Evolutionary conservation across 225 moss, liverwort and hornwort species (phyloP).

Genomic region (Straminergon stramineum): DNA sequence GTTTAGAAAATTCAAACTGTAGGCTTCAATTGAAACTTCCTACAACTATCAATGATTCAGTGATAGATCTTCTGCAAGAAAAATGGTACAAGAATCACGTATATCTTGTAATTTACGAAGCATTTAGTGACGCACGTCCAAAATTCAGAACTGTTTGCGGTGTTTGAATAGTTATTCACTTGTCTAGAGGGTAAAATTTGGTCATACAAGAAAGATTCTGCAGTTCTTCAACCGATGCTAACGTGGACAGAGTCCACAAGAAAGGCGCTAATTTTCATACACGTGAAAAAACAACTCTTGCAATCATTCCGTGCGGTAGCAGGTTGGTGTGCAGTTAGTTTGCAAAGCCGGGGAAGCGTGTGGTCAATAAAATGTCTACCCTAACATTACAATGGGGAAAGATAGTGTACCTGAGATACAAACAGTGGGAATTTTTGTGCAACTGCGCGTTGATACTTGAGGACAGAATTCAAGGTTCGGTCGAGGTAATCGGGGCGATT

Average conservation of each 20-base stretch:
- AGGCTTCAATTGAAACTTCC: background rate
- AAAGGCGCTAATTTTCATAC: background rate
- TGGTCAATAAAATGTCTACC: background rate
- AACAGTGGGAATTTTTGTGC: slow-evolving; percentile 83
- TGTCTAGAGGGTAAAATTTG: background rate
- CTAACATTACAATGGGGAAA: background rate
- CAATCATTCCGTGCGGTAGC: background rate
- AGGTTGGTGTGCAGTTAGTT: background rate
- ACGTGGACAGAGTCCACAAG: background rate
- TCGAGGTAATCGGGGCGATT: slow-evolving; percentile 93
- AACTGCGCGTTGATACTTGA: slow-evolving; percentile 65
- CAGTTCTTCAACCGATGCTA: background rate
- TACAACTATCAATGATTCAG: background rate
- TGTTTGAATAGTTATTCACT: background rate
- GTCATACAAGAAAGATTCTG: background rate
- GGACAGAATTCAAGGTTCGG: slow-evolving; percentile 73
- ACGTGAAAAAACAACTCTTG: background rate
- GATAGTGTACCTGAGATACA: slow-evolving; percentile 67
- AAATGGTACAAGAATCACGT: background rate
- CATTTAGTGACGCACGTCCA: background rate
- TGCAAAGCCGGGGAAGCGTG: background rate
- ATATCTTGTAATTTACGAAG: background rate
- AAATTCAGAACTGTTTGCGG: background rate
- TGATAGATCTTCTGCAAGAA: background rate
- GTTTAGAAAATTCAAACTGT: background rate